Evolutionary conservation across 192 early-diverging fungal genomes (phyloP), one percentile per base, ranked within the genome.

Genomic region (Chytriomyces sp.): DNA sequence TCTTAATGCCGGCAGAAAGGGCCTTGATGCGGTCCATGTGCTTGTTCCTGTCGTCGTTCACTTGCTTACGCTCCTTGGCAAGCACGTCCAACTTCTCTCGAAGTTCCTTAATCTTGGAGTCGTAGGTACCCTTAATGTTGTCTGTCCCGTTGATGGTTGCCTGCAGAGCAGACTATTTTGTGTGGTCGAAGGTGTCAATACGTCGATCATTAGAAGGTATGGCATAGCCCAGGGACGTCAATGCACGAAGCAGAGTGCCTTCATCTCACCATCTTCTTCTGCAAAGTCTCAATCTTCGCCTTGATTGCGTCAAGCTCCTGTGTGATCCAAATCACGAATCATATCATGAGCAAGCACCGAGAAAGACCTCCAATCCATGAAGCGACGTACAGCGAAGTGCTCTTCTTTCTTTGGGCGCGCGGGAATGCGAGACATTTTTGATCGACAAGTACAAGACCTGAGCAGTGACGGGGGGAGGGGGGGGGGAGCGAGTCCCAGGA

Each of bases 1-100:
- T 94, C 79, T 87, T 85, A 73, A 94, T 83, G 38, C 85, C 86
- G 22, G 89, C 86, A 64, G 91, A 88, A 28, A 94, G 81, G 53
- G 80, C 67, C 59, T 86, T 92, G 64, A 92, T 77, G 69, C 88
- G 80, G 77, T 93, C 90, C 77, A 93, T 84, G 26, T 88, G 86
- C 77, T 88, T 88, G 75, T 82, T 82, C 54, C 90, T 86, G 54
- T 80, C 81, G 59, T 91, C 85, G 78, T 89, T 89, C 53, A 90
- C 78, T 36, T 86, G 87, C 34, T 80, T 84, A 73, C 92, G 90
- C 79, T 94, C 86, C 38, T 85, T 86, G 67, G 85, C 88, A 41
- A 95, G 81, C 39, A 81, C 88, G 58, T 87, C 84, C 44, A 94
- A 75, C 58, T 87, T 80, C 34, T 79, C 71, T 17, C 82, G 73